These are phyloP conservation scores for Eutrema japonicum DNA, from an alignment of 345 rosid species.

Conservation along the genomic window DNA sequence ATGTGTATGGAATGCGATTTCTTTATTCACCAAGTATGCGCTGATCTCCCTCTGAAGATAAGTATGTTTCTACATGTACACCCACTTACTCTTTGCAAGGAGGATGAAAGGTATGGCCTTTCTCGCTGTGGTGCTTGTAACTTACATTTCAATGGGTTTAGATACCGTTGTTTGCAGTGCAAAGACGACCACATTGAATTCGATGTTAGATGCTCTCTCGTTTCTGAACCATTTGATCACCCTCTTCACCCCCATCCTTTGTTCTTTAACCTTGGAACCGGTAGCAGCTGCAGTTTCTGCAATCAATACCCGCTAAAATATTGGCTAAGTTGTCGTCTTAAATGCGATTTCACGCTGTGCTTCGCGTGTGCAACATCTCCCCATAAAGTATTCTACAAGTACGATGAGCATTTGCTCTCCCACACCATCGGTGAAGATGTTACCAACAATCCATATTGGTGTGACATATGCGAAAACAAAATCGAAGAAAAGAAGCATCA, in stretches of 20 bases:
- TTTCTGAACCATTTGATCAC: too few relatives aligned
- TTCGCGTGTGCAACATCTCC: too few relatives aligned
- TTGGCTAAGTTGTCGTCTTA: too few relatives aligned
- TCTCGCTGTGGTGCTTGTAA: background rate
- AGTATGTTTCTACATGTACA: background rate
- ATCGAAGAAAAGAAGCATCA: background rate
- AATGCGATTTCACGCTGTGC: too few relatives aligned
- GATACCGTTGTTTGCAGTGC: slow-evolving; percentile 6
- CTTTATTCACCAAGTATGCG: background rate
- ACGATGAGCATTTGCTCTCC: slow-evolving; percentile 27
- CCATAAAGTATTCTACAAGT: too few relatives aligned
- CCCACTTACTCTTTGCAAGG: background rate
- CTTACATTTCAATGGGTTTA: slow-evolving; percentile 7
- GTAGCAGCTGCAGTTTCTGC: too few relatives aligned
- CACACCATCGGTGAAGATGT: too few relatives aligned
- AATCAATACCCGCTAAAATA: too few relatives aligned
- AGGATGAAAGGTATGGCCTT: background rate
- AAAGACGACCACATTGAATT: background rate
- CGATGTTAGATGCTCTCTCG: background rate
- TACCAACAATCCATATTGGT: too few relatives aligned
- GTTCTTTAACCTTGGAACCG: too few relatives aligned
- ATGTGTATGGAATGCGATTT: background rate
- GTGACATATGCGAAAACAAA: slow-evolving; percentile 19
- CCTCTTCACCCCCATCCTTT: too few relatives aligned
- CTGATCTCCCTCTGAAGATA: background rate